A percentile compares a stretch with the other conserved stretches of the same genome.
These are phyloP conservation scores for Phytophthora constricta DNA, from an alignment of 352 stramenopile species.

Conservation along the genomic window DNA sequence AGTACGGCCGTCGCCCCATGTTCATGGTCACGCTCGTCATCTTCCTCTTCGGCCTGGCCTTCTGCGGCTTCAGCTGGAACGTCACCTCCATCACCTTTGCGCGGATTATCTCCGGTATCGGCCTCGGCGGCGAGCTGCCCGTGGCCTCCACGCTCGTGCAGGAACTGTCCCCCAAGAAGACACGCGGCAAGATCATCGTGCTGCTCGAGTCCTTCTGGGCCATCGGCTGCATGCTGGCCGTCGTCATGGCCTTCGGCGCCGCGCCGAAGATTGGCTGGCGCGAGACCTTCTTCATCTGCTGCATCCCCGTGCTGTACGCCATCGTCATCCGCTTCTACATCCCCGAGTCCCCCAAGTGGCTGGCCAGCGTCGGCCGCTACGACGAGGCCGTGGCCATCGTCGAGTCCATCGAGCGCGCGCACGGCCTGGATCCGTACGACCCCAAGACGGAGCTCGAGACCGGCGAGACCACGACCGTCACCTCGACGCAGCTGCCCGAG, in stretches of 20 bases:
- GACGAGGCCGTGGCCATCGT: slow-evolving; percentile 68
- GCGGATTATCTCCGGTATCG: slow-evolving; percentile 70
- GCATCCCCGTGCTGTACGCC: slow-evolving; percentile 58
- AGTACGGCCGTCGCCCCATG: slow-evolving; percentile 66
- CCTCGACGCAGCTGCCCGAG: slow-evolving; percentile 37
- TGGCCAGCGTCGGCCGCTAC: slow-evolving; percentile 67
- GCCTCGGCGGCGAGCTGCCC: slow-evolving; percentile 65
- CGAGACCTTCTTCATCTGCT: slow-evolving; percentile 63
- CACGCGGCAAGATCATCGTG: slow-evolving; percentile 67
- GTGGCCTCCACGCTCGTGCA: slow-evolving; percentile 69
- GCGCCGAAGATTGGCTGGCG: slow-evolving; percentile 65
- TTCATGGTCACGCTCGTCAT: slow-evolving; percentile 76
- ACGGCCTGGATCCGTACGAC: slow-evolving; percentile 52
- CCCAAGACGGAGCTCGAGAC: slow-evolving; percentile 46
- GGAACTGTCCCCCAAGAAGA: slow-evolving; percentile 63
- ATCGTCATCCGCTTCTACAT: slow-evolving; percentile 57
- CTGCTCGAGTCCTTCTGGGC: slow-evolving; percentile 74
- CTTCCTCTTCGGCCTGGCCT: slow-evolving; percentile 54
- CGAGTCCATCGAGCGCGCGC: slow-evolving; percentile 55
- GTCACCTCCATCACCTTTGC: slow-evolving; percentile 60
- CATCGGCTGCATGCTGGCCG: slow-evolving; percentile 63
- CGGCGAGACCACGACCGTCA: slow-evolving; percentile 9
- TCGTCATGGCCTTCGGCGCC: slow-evolving; percentile 55
- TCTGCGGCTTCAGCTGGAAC: slow-evolving; percentile 60
- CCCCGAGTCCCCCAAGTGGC: slow-evolving; percentile 77